phyloP scores from a whole-genome alignment of 2,329 filamentous ascomycete species.

The Fusarium liriodendri region DNA sequence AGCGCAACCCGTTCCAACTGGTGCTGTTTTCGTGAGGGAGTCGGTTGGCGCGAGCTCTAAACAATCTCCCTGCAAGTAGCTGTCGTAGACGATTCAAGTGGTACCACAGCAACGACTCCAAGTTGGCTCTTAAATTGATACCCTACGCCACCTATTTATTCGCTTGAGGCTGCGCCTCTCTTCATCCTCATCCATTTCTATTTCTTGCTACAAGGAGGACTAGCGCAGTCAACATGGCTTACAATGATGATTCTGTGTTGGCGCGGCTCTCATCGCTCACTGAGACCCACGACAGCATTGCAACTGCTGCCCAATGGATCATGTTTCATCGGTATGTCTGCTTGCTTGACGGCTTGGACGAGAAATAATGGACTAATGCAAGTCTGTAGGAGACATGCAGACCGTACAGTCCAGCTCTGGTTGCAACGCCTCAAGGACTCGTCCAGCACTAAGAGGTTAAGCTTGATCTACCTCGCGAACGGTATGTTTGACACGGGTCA shows the following conservation, averaged over 20 bases:
- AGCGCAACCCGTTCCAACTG: conserved; percentile 12
- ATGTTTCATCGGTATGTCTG: conserved; percentile 91
- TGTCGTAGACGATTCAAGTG: conserved; percentile 45
- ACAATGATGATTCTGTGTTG: conserved; percentile 94
- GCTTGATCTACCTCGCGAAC: conserved; percentile 94
- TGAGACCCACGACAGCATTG: conserved; percentile 97
- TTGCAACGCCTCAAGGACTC: conserved; percentile 90
- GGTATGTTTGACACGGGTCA: conserved; percentile 65
- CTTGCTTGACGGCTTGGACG: neutral
- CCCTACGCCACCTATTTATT: conserved; percentile 17
- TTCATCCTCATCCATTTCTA: neutral
- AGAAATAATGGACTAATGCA: conserved; percentile 2
- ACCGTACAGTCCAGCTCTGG: conserved; percentile 93
- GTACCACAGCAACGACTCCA: conserved; percentile 42
- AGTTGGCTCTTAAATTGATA: conserved; percentile 37
- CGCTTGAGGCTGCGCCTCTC: conserved; percentile 1
- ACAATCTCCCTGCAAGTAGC: conserved; percentile 41
- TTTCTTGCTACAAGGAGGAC: neutral
- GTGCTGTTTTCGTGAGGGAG: conserved; percentile 16
- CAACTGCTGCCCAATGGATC: conserved; percentile 98
- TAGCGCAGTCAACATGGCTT: conserved; percentile 74
- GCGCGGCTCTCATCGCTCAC: conserved; percentile 95
- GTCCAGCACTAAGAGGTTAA: conserved; percentile 85
- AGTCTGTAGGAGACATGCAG: conserved; percentile 81
- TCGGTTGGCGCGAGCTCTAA: conserved; percentile 31